Base-by-base conservation (phyloP, 2,329 filamentous ascomycete genomes). In the Botrytis aclada region DNA sequence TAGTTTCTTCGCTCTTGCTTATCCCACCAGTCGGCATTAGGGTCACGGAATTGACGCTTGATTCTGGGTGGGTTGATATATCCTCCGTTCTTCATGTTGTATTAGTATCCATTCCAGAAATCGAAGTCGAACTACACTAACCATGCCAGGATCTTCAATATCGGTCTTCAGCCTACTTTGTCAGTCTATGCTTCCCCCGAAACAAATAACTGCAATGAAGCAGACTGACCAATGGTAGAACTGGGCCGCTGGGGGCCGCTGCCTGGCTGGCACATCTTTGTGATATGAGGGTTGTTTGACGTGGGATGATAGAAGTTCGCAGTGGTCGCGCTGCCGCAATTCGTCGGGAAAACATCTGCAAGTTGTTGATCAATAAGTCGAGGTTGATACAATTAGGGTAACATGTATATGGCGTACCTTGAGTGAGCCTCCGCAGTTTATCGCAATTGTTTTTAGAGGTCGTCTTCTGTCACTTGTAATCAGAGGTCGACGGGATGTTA, bases 1-100 rank as follows among this genome's bases (percentile, higher is more conserved):
- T 93, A 98, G 87, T 99, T 98, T 80, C 96, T 90, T 82, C 95
- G 91, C 84, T 98, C 96, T 85, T 99, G 96, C 83, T 94, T 92
- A 84, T 99, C 95, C 93, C 94, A 98, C 94, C 94, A 99, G 81
- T 93, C 91, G 81, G 84, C 95, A 82, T 98, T 89, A 51, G 97
- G 96, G 83, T 98, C 96, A 82, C 96, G 93, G 85, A 94, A 93
- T 83, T 94, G 91, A 78, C 95, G 92, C 87, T 97, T 98, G 83
- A 95, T 85, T 71, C 87, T 84, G 22, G 90, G 89, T 73, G 93
- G 92, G 84, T 95, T 94, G 81, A 93, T 88, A 83, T 94, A 96
- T 83, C 92, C 92, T 80, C 93, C 93, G 83, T 95, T 97, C 92
- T 95, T 54, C 73, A 45, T 58, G 63, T 22, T 22, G 20, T 29